Conservation (phyloP, 345 rosid genomes). For the Populus ilicifolia region DNA sequence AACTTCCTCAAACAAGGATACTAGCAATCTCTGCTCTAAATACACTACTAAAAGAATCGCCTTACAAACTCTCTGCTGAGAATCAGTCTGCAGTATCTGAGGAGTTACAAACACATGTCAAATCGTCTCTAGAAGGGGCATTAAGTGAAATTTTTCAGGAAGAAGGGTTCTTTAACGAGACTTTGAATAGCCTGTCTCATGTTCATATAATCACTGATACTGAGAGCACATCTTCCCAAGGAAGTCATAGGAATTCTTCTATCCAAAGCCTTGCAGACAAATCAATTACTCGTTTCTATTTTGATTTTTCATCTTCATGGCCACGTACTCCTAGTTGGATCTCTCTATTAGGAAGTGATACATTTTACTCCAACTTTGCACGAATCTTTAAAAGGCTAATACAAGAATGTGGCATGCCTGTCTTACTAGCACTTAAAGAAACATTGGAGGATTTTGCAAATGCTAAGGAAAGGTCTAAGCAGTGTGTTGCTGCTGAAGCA, state of each 20-base stretch:
- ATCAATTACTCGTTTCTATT: slow-evolving; percentile 91
- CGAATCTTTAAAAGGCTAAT: slow-evolving; percentile 84
- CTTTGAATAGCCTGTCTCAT: slow-evolving; percentile 87
- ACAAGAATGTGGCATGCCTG: slow-evolving; percentile 95
- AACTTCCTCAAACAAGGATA: slow-evolving; percentile 98
- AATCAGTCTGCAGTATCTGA: slow-evolving; percentile 27
- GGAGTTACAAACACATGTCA: slow-evolving; percentile 33
- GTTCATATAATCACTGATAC: slow-evolving; percentile 80
- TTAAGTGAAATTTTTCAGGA: slow-evolving; percentile 74
- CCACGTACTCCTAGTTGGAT: slow-evolving; percentile 99
- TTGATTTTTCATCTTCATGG: slow-evolving; percentile 96
- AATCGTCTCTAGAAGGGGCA: slow-evolving; percentile 77
- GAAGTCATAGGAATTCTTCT: slow-evolving; percentile 74
- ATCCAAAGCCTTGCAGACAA: slow-evolving; percentile 88
- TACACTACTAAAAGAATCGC: slow-evolving; percentile 86
- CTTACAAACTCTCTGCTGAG: slow-evolving; percentile 64
- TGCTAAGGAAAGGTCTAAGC: slow-evolving; percentile 94
- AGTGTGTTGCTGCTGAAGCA: slow-evolving; percentile 98
- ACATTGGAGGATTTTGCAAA: slow-evolving; percentile 75
- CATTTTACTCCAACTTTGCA: slow-evolving; percentile 87
- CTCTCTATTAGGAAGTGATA: slow-evolving; percentile 83
- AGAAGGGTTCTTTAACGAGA: slow-evolving; percentile 86
- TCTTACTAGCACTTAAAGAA: slow-evolving; percentile 60
- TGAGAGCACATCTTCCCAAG: slow-evolving; percentile 71
- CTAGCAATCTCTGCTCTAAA: slow-evolving; percentile 96